Evolutionary conservation across 768 basidiomycete species (phyloP).

Genomic region (Boletus reticulatus): DNA sequence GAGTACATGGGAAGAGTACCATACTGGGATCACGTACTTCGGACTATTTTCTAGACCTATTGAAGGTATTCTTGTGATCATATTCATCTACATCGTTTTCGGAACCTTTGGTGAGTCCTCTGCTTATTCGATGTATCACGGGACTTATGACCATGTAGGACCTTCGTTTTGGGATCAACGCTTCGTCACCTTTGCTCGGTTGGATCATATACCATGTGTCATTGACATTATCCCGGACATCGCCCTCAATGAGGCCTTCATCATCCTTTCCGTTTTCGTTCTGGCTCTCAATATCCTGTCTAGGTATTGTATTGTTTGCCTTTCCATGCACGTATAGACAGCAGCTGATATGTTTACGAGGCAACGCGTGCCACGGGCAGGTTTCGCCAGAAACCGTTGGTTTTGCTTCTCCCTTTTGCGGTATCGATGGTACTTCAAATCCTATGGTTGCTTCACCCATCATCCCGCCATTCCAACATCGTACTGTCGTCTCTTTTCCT

Average conservation of each 20-base stretch:
- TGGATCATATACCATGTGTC: constrained; percentile 51
- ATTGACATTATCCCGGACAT: constrained; percentile 56
- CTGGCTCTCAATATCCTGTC: constrained; percentile 78
- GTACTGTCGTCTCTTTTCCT: constrained; percentile 76
- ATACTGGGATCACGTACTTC: constrained; percentile 90
- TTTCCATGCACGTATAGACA: background rate
- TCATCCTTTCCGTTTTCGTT: constrained; percentile 71
- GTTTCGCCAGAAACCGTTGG: constrained; percentile 53
- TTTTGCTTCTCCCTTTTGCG: constrained; percentile 79
- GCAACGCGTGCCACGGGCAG: constrained; percentile 44
- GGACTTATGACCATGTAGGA: constrained; percentile 41
- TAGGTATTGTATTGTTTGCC: constrained; percentile 49
- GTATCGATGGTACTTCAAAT: constrained; percentile 69
- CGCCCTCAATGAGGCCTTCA: constrained; percentile 82
- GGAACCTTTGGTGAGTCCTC: constrained; percentile 62
- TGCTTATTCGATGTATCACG: background rate
- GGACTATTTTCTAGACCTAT: constrained; percentile 94
- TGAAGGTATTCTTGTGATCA: constrained; percentile 90
- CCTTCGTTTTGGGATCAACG: constrained; percentile 79
- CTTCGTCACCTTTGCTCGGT: constrained; percentile 54
- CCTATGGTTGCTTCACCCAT: constrained; percentile 76
- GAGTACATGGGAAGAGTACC: constrained; percentile 81
- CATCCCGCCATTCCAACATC: constrained; percentile 59
- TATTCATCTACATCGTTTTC: constrained; percentile 70
- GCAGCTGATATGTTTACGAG: constrained; percentile 49